Evolutionary conservation across 768 basidiomycete genomes (phyloP).

Genomic region (Daedaleopsis nitida): DNA sequence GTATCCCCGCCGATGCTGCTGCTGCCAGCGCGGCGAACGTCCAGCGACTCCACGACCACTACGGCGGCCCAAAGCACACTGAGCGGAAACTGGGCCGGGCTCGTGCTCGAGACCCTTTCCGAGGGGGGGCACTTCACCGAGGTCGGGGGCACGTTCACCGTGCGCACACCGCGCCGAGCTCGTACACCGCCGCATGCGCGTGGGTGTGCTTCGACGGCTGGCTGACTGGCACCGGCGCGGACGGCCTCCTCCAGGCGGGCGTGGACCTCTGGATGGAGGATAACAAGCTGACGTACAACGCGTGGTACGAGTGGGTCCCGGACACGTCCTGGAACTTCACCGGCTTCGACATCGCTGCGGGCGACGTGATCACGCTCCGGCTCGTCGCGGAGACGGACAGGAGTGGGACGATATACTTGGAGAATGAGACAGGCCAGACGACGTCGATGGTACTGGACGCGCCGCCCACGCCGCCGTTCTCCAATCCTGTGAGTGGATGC

Average conservation of each 20-base stretch:
- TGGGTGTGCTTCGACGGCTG: slow-evolving; percentile 37
- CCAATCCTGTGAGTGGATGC: no score
- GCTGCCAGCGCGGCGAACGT: no score
- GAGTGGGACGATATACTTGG: no score
- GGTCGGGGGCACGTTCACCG: slow-evolving; percentile 33
- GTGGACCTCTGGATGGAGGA: slow-evolving; percentile 30
- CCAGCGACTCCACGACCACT: neutral
- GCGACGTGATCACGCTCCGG: slow-evolving; percentile 20
- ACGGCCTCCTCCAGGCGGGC: slow-evolving; percentile 36
- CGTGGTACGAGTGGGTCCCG: slow-evolving; percentile 31
- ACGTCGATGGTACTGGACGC: no score
- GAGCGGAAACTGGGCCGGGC: slow-evolving; percentile 3
- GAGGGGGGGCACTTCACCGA: slow-evolving; percentile 4
- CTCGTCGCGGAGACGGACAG: slow-evolving; percentile 28
- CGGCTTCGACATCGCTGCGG: neutral
- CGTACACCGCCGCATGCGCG: slow-evolving; percentile 28
- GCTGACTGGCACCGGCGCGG: slow-evolving; percentile 25
- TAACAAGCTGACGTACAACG: slow-evolving; percentile 23
- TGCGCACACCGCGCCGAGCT: slow-evolving; percentile 25
- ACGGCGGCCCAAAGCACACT: neutral
- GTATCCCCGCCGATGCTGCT: no score
- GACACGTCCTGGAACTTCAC: slow-evolving; percentile 3
- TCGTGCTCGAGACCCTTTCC: neutral
- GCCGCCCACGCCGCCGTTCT: no score
- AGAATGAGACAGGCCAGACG: no score